Evolutionary conservation across 148 eudicot genomes (phyloP).

Genomic region (Rhododendron ferrugineum): DNA sequence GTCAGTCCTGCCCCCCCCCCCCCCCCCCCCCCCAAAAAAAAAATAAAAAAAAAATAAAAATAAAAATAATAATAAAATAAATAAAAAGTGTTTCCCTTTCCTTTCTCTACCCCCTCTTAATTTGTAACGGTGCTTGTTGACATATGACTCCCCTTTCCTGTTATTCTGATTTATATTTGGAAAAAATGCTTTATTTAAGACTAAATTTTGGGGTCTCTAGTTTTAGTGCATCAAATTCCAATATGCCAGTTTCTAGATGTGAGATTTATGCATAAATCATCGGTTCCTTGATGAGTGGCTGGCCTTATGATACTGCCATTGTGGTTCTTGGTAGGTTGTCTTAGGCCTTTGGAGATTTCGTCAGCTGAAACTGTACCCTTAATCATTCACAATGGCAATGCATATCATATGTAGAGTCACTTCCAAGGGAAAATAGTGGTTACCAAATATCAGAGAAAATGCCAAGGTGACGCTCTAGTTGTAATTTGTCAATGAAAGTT

Average conservation of each 20-base stretch:
- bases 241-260: not conserved
- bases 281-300: not conserved
- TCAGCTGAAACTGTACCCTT: not conserved
- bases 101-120: not conserved
- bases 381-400: not conserved
- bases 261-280: not conserved
- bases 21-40: too few species aligned
- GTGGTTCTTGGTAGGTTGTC: not conserved
- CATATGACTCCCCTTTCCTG: not conserved
- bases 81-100: too few species aligned
- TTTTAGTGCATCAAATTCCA: not conserved
- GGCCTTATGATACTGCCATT: not conserved
- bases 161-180: too few species aligned
- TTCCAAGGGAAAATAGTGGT: not conserved
- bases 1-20: not conserved
- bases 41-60: too few species aligned
- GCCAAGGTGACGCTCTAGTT: not conserved
- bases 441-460: not conserved
- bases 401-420: not conserved
- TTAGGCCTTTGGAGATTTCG: not conserved
- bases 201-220: not conserved
- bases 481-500: not conserved
- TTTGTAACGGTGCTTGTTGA: not conserved
- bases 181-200: not conserved
- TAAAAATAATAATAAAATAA: too few species aligned